phyloP scores from a whole-genome alignment of 2,329 filamentous ascomycete species.

The Thyridium curvatum region DNA sequence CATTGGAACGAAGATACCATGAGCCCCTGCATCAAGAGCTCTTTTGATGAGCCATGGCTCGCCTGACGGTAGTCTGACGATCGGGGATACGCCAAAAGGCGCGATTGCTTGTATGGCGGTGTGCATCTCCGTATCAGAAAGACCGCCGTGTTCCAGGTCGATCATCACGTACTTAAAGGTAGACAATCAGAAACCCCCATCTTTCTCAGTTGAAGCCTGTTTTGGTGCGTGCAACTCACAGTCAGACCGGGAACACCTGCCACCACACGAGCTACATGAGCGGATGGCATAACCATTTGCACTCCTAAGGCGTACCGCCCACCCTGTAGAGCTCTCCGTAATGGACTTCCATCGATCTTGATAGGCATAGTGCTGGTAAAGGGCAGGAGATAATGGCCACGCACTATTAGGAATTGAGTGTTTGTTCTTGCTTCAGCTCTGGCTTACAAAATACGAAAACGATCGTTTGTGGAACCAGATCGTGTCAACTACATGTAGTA shows the following conservation, averaged over 20 bases:
- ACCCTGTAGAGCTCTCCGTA: too few relatives aligned
- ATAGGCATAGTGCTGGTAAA: too few relatives aligned
- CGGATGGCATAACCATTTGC: background rate
- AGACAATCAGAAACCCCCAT: background rate
- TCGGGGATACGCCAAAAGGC: background rate
- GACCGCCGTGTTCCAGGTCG: background rate
- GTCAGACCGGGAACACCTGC: background rate
- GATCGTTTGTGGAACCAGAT: too few relatives aligned
- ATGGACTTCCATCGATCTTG: too few relatives aligned
- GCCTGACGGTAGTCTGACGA: background rate
- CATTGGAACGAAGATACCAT: background rate
- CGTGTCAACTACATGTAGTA: too few relatives aligned
- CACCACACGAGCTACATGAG: background rate
- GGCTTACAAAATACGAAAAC: too few relatives aligned
- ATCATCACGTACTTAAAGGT: background rate
- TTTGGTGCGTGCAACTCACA: background rate
- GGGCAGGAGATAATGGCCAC: too few relatives aligned
- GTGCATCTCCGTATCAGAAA: slow-evolving; percentile 1
- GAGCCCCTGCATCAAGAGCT: background rate
- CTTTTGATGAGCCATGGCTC: background rate
- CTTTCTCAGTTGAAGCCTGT: background rate
- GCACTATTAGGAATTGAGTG: too few relatives aligned
- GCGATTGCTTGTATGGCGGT: background rate
- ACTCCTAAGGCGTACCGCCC: background rate
- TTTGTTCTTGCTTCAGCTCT: too few relatives aligned